Percentiles rank a stretch among this genome's conserved stretches.
phyloP scores from a whole-genome alignment of 306 rosid genomes.

The Morella rubra region DNA sequence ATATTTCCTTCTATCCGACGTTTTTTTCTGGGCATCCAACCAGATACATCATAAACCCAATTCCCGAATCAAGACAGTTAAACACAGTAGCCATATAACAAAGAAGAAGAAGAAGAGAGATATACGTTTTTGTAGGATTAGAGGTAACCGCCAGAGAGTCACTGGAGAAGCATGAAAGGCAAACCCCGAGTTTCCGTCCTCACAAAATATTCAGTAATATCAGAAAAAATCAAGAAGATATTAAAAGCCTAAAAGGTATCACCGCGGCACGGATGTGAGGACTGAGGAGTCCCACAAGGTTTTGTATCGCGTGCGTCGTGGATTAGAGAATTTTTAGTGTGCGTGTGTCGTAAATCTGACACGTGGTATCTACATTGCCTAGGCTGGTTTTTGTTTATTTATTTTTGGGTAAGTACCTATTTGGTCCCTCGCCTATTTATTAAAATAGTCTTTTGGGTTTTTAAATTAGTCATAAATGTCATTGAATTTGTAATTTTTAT shows the following conservation, averaged over 20 bases:
- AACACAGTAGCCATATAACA: not conserved
- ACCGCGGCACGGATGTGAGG: not conserved
- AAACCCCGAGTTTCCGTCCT: not conserved
- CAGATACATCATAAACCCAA: conserved; percentile 14
- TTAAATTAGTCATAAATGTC: too few species aligned
- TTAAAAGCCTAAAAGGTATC: not conserved
- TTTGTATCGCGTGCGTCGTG: not conserved
- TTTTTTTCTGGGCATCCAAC: conserved; percentile 17
- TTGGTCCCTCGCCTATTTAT: too few species aligned
- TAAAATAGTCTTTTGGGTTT: too few species aligned
- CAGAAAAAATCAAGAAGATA: not conserved
- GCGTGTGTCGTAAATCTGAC: not conserved
- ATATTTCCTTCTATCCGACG: not conserved
- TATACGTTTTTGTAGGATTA: not conserved
- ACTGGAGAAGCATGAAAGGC: not conserved
- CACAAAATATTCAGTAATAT: not conserved
- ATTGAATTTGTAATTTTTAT: too few species aligned
- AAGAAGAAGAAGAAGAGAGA: not conserved
- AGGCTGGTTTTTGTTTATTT: too few species aligned
- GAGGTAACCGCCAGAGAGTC: not conserved
- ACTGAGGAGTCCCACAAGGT: not conserved
- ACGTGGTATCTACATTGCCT: not conserved
- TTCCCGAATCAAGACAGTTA: not conserved
- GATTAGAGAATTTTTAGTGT: not conserved
- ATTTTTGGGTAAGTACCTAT: too few species aligned